phyloP scores from a whole-genome alignment of 176 grass and related monocot species.

The Carex pumila region DNA sequence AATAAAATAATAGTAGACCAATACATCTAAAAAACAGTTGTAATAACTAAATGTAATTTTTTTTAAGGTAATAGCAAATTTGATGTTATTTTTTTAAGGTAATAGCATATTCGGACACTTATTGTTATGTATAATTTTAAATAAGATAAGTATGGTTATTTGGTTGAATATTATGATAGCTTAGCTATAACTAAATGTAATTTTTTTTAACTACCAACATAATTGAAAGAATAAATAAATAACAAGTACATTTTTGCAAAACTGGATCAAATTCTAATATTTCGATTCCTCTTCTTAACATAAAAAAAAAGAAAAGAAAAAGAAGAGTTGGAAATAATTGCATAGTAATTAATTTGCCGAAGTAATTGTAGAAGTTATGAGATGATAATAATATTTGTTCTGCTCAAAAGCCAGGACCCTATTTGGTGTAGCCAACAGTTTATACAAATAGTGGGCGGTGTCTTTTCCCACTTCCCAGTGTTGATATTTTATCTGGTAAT shows the following conservation, averaged over 20 bases:
- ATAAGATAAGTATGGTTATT: not conserved
- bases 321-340: not conserved
- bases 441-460: conserved; percentile 10
- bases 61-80: too few relatives aligned
- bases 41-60: not conserved
- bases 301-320: not conserved
- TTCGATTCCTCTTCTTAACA: not conserved
- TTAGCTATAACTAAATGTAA: not conserved
- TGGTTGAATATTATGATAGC: not conserved
- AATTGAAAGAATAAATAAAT: too few relatives aligned
- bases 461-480: not conserved
- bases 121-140: not conserved
- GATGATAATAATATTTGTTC: not conserved
- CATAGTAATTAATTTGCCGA: not conserved
- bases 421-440: not conserved
- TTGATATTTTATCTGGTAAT: not conserved
- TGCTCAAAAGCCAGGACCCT: not conserved
- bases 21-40: not conserved
- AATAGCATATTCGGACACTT: not conserved
- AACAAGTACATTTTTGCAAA: too few relatives aligned
- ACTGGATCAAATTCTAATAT: not conserved
- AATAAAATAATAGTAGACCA: not conserved
- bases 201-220: too few relatives aligned
- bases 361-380: not conserved
- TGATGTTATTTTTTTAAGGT: too few relatives aligned